Evolutionary conservation across 2,329 filamentous ascomycete genomes (phyloP), one percentile per base, ranked within the genome.

Genomic region (Xylariaceae sp.): DNA sequence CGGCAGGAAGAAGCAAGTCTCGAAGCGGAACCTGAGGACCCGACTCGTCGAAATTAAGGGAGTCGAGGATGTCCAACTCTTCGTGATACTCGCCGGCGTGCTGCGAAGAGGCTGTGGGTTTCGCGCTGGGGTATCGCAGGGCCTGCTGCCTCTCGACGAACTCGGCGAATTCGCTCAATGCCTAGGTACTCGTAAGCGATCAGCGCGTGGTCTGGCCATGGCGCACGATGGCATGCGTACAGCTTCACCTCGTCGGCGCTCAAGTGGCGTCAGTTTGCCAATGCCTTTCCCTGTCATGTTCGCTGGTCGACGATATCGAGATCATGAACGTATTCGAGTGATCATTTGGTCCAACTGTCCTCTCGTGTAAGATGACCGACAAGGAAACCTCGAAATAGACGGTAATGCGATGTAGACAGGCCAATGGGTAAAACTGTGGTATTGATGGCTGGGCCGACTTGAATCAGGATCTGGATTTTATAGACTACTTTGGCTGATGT

Each of bases 131-230:
- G 67, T 85, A 87, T 58, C 89, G 87, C 53, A 87, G 76, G 11
- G 87, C 86, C 74, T 97, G 94, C 73, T 97, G 92, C 73, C 92
- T 89, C 74, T 97, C 92, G 65, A 97, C 94, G 70, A 97, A 97
- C 70, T 99, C 94, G 74, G 92, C 92, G 73, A 99, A 99, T 69
- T 97, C 94, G 78, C 89, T 94, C 58, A 99, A 82, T 10, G 93
- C 92, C 82, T 83, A 55, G 0, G 52, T 30, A 49, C 82, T 53
- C 0, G 51, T 17, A 50, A 45, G 42, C 42, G 17, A 30, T 59
- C 48, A 55, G 51, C 15, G 35, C 13, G 35, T 11, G 15, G 13
- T 53, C 18, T 15, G 50, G 18, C 13, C 2, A 6, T 50, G 45
- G 11, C 37, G 15, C 44, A 23, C 13, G 18, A 17, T 45, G 39